These are phyloP conservation scores for Bothriochloa decipiens DNA, from an alignment of 176 grass and related monocot genomes.

Conservation along the genomic window DNA sequence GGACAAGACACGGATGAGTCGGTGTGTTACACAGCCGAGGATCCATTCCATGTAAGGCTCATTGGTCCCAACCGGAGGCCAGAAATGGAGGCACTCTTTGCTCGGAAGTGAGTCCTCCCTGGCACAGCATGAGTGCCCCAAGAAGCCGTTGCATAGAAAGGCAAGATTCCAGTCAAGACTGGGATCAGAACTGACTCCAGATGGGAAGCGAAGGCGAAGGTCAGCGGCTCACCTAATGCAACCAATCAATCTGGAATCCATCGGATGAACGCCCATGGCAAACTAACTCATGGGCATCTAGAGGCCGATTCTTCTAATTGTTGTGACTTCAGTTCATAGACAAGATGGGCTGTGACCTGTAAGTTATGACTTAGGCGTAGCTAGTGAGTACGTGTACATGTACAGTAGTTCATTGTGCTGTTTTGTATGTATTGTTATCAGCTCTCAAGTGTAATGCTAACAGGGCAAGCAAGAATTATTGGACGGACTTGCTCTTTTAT, in stretches of 20 bases:
- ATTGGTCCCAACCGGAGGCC: constrained; percentile 47
- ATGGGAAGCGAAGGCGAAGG: constrained; percentile 75
- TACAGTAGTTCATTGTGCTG: constrained; percentile 9
- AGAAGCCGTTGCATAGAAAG: constrained; percentile 53
- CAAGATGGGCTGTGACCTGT: neutral
- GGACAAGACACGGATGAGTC: constrained; percentile 36
- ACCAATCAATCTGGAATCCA: constrained; percentile 49
- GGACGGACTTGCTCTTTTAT: constrained; percentile 21
- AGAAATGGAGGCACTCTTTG: constrained; percentile 24
- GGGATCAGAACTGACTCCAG: constrained; percentile 63
- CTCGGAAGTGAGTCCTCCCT: neutral
- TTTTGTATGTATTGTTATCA: too few species aligned
- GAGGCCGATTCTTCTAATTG: constrained; percentile 5
- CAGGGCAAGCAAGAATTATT: too few species aligned
- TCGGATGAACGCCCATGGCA: constrained; percentile 27
- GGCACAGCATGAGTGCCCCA: constrained; percentile 28
- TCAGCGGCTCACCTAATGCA: constrained; percentile 47
- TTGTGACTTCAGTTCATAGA: constrained; percentile 25
- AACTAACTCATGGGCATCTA: constrained; percentile 10
- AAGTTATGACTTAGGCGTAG: constrained; percentile 37
- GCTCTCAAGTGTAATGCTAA: constrained; percentile 36
- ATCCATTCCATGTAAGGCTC: constrained; percentile 73
- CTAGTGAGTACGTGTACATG: constrained; percentile 45
- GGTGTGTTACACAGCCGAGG: constrained; percentile 70
- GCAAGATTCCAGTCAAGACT: constrained; percentile 56